Percentiles rank a stretch among this genome's conserved stretches.
These are phyloP conservation scores for Pulveroboletus sp. DNA, from an alignment of 768 basidiomycete species.

Conservation along the genomic window DNA sequence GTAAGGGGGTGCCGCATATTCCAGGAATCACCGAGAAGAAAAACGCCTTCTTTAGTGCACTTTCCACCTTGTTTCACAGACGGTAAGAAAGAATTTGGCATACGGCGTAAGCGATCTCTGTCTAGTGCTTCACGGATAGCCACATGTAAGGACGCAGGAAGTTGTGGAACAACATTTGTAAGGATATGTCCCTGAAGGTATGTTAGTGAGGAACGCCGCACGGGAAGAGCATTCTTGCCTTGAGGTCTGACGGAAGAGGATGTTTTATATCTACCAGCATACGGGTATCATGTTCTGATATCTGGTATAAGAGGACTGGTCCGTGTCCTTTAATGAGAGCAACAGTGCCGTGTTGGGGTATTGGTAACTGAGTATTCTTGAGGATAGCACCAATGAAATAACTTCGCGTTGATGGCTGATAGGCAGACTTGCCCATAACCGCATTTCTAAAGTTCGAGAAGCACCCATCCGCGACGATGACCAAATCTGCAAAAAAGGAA, in stretches of 20 bases:
- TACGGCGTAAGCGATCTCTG: conserved; percentile 76
- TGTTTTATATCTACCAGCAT: conserved; percentile 89
- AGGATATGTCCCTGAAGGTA: conserved; percentile 58
- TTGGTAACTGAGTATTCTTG: conserved; percentile 68
- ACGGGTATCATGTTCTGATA: conserved; percentile 81
- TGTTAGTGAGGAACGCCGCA: conserved; percentile 1
- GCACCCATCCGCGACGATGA: conserved; percentile 90
- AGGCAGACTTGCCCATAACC: conserved; percentile 51
- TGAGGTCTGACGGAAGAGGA: conserved; percentile 78
- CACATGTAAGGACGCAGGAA: conserved; percentile 66
- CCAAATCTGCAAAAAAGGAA: conserved; percentile 66
- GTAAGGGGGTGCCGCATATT: conserved; percentile 99
- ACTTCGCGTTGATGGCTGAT: conserved; percentile 55
- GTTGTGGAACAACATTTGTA: conserved; percentile 68
- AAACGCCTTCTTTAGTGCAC: conserved; percentile 56
- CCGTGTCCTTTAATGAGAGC: conserved; percentile 75
- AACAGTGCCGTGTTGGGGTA: conserved; percentile 79
- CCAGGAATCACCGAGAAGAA: conserved; percentile 93
- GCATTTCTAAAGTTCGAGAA: conserved; percentile 83
- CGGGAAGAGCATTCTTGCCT: conserved; percentile 37
- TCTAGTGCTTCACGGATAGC: conserved; percentile 66
- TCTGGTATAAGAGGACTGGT: conserved; percentile 91
- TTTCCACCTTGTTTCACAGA: conserved; percentile 58
- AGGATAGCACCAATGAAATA: conserved; percentile 86
- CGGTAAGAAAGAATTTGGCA: conserved; percentile 96